Evolutionary conservation across 1,284 basidiomycete genomes (phyloP).

Genomic region (Ganoderma lingzhi): DNA sequence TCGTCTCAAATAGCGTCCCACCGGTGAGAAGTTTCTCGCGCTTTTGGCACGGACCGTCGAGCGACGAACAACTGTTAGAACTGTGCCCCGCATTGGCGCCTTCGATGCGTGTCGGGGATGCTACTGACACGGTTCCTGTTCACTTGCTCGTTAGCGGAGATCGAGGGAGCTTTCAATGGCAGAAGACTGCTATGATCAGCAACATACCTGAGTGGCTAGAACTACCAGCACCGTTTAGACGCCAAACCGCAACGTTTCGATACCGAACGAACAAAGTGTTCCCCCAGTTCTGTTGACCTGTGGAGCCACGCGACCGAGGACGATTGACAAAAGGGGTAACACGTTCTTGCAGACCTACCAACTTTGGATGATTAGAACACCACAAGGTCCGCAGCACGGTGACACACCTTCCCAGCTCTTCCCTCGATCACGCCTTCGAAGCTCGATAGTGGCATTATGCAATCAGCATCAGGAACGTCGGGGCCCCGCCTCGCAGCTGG

Average conservation of each 20-base stretch:
- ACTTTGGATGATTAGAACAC: slow-evolving; percentile 7
- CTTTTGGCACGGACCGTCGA: slow-evolving; percentile 19
- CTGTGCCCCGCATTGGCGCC: slow-evolving; percentile 15
- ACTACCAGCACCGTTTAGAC: background rate
- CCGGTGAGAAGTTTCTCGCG: slow-evolving; percentile 33
- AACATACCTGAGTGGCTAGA: background rate
- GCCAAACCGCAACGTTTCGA: background rate
- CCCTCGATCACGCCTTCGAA: slow-evolving; percentile 17
- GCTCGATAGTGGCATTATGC: slow-evolving; percentile 14
- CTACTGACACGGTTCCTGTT: slow-evolving; percentile 17
- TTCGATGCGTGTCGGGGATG: slow-evolving; percentile 22
- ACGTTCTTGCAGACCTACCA: slow-evolving; percentile 11
- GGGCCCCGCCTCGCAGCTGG: slow-evolving; percentile 25
- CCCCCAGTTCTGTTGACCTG: background rate
- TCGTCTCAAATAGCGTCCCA: slow-evolving; percentile 19
- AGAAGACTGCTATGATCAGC: background rate
- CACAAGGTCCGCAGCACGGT: slow-evolving; percentile 29
- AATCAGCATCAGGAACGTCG: slow-evolving; percentile 30
- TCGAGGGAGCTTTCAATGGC: slow-evolving; percentile 1
- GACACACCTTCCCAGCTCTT: slow-evolving; percentile 13
- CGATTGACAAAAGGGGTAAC: background rate
- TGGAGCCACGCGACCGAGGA: slow-evolving; percentile 18
- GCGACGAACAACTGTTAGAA: slow-evolving; percentile 15
- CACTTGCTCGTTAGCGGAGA: slow-evolving; percentile 8
- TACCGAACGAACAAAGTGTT: background rate